A percentile compares a stretch with the other conserved stretches of the same genome.
These are phyloP conservation scores for Calonectria leucothoes DNA, from an alignment of 2,329 filamentous ascomycete species.

Conservation along the genomic window DNA sequence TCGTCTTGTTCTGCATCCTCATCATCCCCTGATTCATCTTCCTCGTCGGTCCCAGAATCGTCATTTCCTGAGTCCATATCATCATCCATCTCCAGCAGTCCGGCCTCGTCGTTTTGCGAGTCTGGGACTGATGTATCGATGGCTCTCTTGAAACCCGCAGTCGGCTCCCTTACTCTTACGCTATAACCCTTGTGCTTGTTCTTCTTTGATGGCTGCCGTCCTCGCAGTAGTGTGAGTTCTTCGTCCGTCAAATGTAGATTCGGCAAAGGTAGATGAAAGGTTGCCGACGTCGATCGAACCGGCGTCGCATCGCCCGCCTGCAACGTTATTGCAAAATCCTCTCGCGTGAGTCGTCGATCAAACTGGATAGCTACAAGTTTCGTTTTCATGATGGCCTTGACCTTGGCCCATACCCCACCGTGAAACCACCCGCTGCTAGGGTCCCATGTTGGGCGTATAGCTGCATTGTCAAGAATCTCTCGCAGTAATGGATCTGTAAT, in stretches of 20 bases:
- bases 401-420: constrained; percentile 84
- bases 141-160: constrained; percentile 29
- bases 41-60: constrained; percentile 41
- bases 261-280: constrained; percentile 48
- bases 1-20: constrained; percentile 32
- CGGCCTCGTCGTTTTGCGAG: constrained; percentile 39
- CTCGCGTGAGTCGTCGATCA: constrained; percentile 58
- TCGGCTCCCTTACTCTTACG: constrained; percentile 43
- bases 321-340: constrained; percentile 50
- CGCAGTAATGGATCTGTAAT: constrained; percentile 83
- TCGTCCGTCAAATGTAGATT: constrained; percentile 50
- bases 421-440: constrained; percentile 84
- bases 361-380: constrained; percentile 80
- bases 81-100: constrained; percentile 31
- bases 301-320: constrained; percentile 50
- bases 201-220: constrained; percentile 49
- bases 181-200: constrained; percentile 51
- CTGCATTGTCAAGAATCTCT: constrained; percentile 72
- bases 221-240: constrained; percentile 49
- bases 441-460: constrained; percentile 70
- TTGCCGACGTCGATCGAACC: constrained; percentile 43
- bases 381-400: constrained; percentile 87
- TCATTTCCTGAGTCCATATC: constrained; percentile 41
- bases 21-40: constrained; percentile 41
- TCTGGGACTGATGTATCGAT: constrained; percentile 30